A percentile compares a stretch with the other conserved stretches of the same genome.
phyloP scores from a whole-genome alignment of 176 grass and related monocot species.

The Bonia amplexicaulis region DNA sequence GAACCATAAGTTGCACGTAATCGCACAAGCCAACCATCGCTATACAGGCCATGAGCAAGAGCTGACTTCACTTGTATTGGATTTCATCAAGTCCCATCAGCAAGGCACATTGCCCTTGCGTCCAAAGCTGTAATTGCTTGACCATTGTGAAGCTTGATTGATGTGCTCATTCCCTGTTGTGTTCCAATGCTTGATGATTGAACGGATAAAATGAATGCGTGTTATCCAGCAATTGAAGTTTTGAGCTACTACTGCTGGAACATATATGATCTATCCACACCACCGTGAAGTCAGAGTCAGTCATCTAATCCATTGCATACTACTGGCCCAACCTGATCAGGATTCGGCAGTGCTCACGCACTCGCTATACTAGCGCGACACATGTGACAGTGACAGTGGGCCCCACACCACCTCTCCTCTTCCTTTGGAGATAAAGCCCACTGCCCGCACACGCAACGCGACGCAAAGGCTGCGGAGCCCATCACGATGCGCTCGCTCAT shows the following conservation, averaged over 20 bases:
- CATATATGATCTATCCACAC: too few species aligned
- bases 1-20: slow-evolving; percentile 60
- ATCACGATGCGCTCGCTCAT: neutral
- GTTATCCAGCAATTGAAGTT: too few species aligned
- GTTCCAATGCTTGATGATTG: neutral
- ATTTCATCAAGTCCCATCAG: slow-evolving; percentile 41
- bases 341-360: neutral
- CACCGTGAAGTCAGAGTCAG: neutral
- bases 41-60: slow-evolving; percentile 54
- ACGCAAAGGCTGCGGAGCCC: neutral
- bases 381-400: neutral
- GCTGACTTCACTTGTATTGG: slow-evolving; percentile 41
- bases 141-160: neutral
- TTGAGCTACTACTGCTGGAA: too few species aligned
- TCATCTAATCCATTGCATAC: neutral
- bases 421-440: neutral
- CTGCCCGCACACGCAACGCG: neutral
- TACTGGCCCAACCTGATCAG: neutral
- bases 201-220: too few species aligned
- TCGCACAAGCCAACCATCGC: slow-evolving; percentile 65
- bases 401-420: neutral
- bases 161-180: neutral
- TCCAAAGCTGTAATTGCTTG: slow-evolving; percentile 43
- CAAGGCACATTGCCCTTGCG: neutral
- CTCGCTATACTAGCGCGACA: neutral